Evolutionary conservation across 148 eudicot genomes (phyloP), one percentile per base, ranked within the genome.

Genomic region (Bassia scoparia): DNA sequence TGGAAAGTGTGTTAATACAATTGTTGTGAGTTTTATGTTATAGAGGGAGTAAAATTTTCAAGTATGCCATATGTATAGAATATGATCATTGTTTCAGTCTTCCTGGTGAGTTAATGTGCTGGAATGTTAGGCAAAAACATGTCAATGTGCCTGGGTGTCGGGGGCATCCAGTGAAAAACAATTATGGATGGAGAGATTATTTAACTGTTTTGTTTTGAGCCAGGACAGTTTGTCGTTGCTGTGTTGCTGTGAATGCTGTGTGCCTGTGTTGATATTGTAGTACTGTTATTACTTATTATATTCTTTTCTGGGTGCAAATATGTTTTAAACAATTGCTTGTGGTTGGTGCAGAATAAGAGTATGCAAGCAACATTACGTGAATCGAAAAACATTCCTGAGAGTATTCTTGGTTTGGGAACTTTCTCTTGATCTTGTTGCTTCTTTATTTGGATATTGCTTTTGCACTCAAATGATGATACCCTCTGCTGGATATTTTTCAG

Each of bases 301-400:
- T 26, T 66, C 48, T n/a, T 66, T n/a, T 38, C 26, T 13, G 27
- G 20, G 49, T 23, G 13, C 21, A 43, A 43, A 31, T 34, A 35
- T 67, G 7, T 12, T 43, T 30, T 59, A 35, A 29, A 55, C 52
- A 41, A 56, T 30, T 69, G 35, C 26, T 41, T 58, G 48, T 74
- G 71, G 29, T 55, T 79, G 67, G 21, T 73, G 61, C 90, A 93
- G 98, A 89, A 89, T 74, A 90, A 83, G 81, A 80, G 70, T 73
- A 78, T 93, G 83, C 97, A 86, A 75, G 74, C 83, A 70, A 87
- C 59, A 54, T 82, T 93, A 62, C 90, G 80, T 70, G 87, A 90
- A 81, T 89, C 98, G 68, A 89, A 86, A 81, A 80, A 74, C 67
- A 66, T 69, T 78, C 81, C 88, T 63, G 95, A 82, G 72, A 84